These are phyloP conservation scores for Pichia paraexigua DNA, from an alignment of 805 yeast genomes.

Conservation along the genomic window DNA sequence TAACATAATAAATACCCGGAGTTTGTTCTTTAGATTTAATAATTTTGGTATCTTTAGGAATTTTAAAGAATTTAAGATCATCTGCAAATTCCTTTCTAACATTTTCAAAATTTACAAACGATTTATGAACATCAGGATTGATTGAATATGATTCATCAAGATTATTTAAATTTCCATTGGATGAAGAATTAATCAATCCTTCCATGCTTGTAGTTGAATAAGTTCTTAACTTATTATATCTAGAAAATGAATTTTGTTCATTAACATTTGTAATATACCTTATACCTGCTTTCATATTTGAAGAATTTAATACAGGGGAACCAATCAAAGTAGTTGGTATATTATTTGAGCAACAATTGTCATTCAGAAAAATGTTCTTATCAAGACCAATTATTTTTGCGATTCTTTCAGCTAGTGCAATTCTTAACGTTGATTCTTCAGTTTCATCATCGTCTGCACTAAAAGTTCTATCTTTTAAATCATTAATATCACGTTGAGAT, in stretches of 20 bases:
- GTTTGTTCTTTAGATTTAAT: conserved; percentile 58
- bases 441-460: conserved; percentile 57
- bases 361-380: conserved; percentile 17
- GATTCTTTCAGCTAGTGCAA: conserved; percentile 63
- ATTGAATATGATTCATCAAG: conserved; percentile 10
- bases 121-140: conserved; percentile 14
- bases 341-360: neutral
- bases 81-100: conserved; percentile 54
- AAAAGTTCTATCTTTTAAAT: conserved; percentile 32
- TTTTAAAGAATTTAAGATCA: conserved; percentile 46
- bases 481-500: conserved; percentile 15
- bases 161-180: neutral
- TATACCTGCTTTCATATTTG: conserved; percentile 12
- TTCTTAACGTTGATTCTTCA: conserved; percentile 55
- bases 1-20: conserved; percentile 71
- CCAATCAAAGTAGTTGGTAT: conserved; percentile 5
- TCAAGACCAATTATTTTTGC: conserved; percentile 62
- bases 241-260: neutral
- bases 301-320: conserved; percentile 18
- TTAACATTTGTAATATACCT: conserved; percentile 7
- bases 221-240: conserved; percentile 13
- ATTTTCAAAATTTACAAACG: conserved; percentile 35
- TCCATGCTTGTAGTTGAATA: conserved; percentile 19
- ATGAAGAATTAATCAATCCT: neutral
- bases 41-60: conserved; percentile 45